These are phyloP conservation scores for Daldinia loculata DNA, from an alignment of 495 filamentous ascomycete genomes.

Conservation along the genomic window DNA sequence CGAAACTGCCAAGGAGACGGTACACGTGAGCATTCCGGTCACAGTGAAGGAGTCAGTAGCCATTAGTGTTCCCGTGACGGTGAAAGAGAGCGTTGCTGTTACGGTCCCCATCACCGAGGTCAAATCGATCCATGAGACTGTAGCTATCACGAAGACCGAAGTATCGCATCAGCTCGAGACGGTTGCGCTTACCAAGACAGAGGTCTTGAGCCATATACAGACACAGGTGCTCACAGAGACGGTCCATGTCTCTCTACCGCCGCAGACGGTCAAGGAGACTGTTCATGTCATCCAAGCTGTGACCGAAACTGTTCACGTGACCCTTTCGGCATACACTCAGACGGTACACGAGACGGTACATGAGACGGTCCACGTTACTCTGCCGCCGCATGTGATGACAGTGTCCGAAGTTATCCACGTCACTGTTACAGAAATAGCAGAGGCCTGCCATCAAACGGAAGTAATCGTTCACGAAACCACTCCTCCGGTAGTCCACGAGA, in stretches of 20 bases:
- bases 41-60: constrained; percentile 23
- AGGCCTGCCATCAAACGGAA: constrained; percentile 17
- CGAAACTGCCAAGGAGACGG: constrained; percentile 18
- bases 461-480: constrained; percentile 15
- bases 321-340: constrained; percentile 7
- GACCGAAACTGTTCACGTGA: constrained; percentile 22
- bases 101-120: constrained; percentile 15
- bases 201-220: constrained; percentile 20
- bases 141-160: constrained; percentile 28
- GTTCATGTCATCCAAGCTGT: constrained; percentile 23
- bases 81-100: constrained; percentile 14
- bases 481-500: constrained; percentile 17
- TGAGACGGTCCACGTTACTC: constrained; percentile 28
- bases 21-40: constrained; percentile 18
- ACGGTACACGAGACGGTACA: constrained; percentile 19
- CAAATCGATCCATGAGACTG: constrained; percentile 13
- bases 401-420: constrained; percentile 22
- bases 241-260: constrained; percentile 24
- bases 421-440: constrained; percentile 17
- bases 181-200: constrained; percentile 25
- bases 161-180: constrained; percentile 19
- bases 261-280: constrained; percentile 25
- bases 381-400: constrained; percentile 24
- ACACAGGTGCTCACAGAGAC: constrained; percentile 21
- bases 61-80: constrained; percentile 18